Conservation (phyloP, 2,329 filamentous ascomycete species). For the Penicillium palitans region DNA sequence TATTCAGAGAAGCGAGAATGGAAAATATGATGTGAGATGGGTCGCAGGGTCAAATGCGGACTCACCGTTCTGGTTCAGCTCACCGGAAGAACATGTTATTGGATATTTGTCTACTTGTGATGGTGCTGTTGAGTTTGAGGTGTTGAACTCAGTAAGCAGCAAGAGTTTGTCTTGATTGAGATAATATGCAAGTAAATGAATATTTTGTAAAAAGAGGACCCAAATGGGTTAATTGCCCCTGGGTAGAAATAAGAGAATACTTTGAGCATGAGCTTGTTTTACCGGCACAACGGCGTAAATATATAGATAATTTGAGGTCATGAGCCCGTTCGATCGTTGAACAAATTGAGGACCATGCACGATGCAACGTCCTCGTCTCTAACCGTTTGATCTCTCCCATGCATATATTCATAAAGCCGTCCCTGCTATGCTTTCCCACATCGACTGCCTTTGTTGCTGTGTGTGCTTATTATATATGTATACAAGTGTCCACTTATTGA, state of each 20-base stretch:
- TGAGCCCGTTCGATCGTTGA: background rate
- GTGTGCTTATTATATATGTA: no score
- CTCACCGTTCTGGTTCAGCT: conserved; percentile 39
- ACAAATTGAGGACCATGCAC: background rate
- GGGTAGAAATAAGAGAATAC: background rate
- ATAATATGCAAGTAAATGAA: no score
- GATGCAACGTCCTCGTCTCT: background rate
- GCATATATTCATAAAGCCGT: no score
- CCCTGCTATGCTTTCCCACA: no score
- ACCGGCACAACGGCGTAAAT: background rate
- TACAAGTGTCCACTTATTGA: no score
- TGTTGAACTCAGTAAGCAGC: conserved; percentile 31
- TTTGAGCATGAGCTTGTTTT: background rate
- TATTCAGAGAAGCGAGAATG: conserved; percentile 34
- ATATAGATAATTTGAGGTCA: background rate
- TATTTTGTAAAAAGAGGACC: background rate
- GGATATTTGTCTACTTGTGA: conserved; percentile 32
- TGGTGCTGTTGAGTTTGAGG: conserved; percentile 27
- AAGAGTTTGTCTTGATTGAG: conserved; percentile 6
- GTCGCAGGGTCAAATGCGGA: conserved; percentile 23
- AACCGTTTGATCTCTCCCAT: background rate
- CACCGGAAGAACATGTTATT: conserved; percentile 37
- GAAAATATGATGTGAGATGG: conserved; percentile 40
- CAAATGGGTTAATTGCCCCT: background rate
- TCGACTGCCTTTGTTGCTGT: no score